These are phyloP conservation scores for Neurospora sp. DNA, from an alignment of 495 filamentous ascomycete species.

Conservation along the genomic window DNA sequence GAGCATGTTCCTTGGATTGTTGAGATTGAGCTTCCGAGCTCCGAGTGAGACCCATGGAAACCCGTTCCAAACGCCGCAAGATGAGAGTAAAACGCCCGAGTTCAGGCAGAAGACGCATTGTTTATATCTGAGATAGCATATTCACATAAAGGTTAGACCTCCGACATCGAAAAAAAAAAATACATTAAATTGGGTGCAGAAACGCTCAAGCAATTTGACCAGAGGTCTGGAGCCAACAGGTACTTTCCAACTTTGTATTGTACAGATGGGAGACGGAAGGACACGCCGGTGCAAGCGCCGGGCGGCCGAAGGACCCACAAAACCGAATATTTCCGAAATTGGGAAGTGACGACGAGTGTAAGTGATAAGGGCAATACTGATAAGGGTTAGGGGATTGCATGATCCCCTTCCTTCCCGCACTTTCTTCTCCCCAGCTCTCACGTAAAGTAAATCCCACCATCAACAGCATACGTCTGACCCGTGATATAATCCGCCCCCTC, in stretches of 20 bases:
- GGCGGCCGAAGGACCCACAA: not conserved
- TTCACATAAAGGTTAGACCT: no score
- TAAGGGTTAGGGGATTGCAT: not conserved
- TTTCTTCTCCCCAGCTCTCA: conserved; percentile 3
- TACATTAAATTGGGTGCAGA: no score
- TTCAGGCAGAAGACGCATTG: no score
- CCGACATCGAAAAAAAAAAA: no score
- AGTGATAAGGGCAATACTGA: not conserved
- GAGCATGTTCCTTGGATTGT: conserved; percentile 52
- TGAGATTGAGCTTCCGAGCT: conserved; percentile 38
- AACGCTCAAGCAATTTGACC: no score
- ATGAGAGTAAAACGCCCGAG: no score
- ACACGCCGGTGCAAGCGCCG: not conserved
- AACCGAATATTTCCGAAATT: not conserved
- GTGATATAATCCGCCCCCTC: conserved; percentile 49
- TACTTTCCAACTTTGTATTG: no score
- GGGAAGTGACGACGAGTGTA: not conserved
- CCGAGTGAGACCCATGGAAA: no score
- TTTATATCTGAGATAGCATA: no score
- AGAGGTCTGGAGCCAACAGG: no score
- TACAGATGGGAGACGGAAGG: not conserved
- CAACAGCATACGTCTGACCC: conserved; percentile 51
- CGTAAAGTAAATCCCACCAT: conserved; percentile 47
- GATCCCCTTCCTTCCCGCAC: no score
- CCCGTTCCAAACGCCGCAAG: no score